A percentile compares a stretch with the other conserved stretches of the same genome.
phyloP scores from a whole-genome alignment of 805 yeast genomes.

The Wickerhamomyces sydowiorum region DNA sequence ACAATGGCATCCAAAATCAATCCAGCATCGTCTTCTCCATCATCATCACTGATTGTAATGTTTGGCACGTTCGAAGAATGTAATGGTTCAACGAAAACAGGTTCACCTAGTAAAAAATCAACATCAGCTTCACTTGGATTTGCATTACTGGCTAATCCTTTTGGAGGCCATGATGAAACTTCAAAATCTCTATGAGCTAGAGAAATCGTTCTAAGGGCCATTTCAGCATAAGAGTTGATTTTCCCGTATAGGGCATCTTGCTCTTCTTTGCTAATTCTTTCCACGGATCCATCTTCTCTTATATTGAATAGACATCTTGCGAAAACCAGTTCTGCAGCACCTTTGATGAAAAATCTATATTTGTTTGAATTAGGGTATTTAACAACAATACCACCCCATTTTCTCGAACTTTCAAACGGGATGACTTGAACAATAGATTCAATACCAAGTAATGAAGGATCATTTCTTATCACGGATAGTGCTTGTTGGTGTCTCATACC shows the following conservation, averaged over 20 bases:
- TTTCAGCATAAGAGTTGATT: conserved; percentile 59
- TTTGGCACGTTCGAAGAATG: conserved; percentile 17
- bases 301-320: conserved; percentile 44
- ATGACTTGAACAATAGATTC: conserved; percentile 57
- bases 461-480: conserved; percentile 42
- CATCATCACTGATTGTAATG: conserved; percentile 21
- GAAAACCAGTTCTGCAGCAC: conserved; percentile 89
- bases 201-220: conserved; percentile 86
- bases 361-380: conserved; percentile 31
- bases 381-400: conserved; percentile 85
- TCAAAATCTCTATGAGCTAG: conserved; percentile 72
- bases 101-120: conserved; percentile 32
- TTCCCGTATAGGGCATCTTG: conserved; percentile 28
- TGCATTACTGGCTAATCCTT: conserved; percentile 29
- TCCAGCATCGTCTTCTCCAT: conserved; percentile 18
- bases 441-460: conserved; percentile 24
- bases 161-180: conserved; percentile 62
- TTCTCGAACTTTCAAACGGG: conserved; percentile 89
- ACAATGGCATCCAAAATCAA: conserved; percentile 67
- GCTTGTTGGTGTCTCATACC: conserved; percentile 34
- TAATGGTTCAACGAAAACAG: conserved; percentile 17
- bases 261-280: conserved; percentile 23
- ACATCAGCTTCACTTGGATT: conserved; percentile 38
- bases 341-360: conserved; percentile 71
- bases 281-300: conserved; percentile 25